Conservation (phyloP, 305 asterid genomes). For the Ajuga reptans region DNA sequence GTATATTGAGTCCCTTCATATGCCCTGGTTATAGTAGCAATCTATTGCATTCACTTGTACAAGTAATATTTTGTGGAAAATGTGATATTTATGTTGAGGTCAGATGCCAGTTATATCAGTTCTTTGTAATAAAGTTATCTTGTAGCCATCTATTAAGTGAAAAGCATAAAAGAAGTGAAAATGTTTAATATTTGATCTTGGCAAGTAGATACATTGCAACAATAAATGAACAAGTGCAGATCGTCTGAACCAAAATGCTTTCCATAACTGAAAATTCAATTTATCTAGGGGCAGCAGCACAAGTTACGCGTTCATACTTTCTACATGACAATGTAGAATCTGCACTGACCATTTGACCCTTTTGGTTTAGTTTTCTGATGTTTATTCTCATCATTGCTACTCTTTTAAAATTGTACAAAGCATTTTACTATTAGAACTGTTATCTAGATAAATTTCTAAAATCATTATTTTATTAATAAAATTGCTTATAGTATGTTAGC, state of each 20-base stretch:
- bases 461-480: background rate
- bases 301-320: background rate
- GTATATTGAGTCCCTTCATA: constrained; percentile 28
- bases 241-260: background rate
- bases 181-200: background rate
- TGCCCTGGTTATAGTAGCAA: constrained; percentile 5
- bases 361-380: constrained; percentile 1
- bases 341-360: background rate
- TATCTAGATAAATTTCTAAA: background rate
- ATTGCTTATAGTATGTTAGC: background rate
- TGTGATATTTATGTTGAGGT: background rate
- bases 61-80: background rate
- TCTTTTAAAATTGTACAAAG: background rate
- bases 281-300: background rate
- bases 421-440: background rate
- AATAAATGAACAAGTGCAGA: background rate
- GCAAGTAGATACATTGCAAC: background rate
- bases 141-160: background rate
- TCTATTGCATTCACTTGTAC: background rate
- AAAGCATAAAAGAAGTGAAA: background rate
- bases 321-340: background rate
- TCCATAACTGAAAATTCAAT: background rate
- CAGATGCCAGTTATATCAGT: background rate
- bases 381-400: background rate
- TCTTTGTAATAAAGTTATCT: background rate